Percentiles rank a stretch among this genome's conserved stretches.
Conservation (phyloP, 75 land plant genomes). For the Picea glauca region DNA sequence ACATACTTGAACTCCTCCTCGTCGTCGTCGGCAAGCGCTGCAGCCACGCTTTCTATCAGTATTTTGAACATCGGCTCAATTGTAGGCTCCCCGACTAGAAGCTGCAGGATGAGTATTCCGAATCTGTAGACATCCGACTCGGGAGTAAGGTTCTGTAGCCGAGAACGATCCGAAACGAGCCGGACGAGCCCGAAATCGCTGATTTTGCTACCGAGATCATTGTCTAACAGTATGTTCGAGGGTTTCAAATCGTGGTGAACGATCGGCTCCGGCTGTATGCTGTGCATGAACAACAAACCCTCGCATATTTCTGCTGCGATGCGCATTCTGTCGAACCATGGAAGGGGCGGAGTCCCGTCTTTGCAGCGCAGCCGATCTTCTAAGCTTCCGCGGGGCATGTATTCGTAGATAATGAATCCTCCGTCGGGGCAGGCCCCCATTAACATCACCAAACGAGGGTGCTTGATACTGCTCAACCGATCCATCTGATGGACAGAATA, state of each 20-base stretch:
- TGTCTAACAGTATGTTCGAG: constrained; percentile 27
- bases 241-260: constrained; percentile 27
- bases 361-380: constrained; percentile 18
- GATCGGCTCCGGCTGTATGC: constrained; percentile 8
- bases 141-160: background rate
- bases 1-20: background rate
- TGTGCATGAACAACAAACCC: constrained; percentile 15
- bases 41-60: background rate
- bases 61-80: background rate
- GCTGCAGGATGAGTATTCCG: constrained; percentile 24
- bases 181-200: constrained; percentile 24
- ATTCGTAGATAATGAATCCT: constrained; percentile 25
- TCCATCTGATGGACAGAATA: constrained; percentile 15
- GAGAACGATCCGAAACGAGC: background rate
- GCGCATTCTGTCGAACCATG: constrained; percentile 12
- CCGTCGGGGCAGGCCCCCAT: constrained; percentile 21
- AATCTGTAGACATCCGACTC: constrained; percentile 12
- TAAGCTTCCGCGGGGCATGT: constrained; percentile 36
- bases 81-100: constrained; percentile 18
- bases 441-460: constrained; percentile 18
- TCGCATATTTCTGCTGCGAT: constrained; percentile 11
- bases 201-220: constrained; percentile 19
- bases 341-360: constrained; percentile 13
- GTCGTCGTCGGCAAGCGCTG: constrained; percentile 7
- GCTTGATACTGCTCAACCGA: constrained; percentile 8